Evolutionary conservation across 1,284 basidiomycete species (phyloP), one percentile per base, ranked within the genome.

Genomic region (Tetrapyrgos nigripes): DNA sequence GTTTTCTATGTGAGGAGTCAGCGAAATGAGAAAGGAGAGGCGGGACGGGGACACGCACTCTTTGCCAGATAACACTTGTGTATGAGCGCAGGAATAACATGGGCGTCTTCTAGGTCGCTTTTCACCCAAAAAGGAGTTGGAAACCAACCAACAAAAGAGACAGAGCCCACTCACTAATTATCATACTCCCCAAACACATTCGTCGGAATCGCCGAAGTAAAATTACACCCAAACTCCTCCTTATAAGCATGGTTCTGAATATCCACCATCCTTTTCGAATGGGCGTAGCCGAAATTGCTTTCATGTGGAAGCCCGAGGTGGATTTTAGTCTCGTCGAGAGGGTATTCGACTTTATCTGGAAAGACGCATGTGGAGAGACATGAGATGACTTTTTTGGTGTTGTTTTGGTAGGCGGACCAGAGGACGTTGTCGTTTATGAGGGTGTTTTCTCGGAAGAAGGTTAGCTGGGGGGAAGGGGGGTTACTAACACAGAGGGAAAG

Each of bases 241-340:
- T 94, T 89, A 81, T 96, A 96, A 1, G 94, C 94, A 62, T 91
- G 93, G 70, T 96, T 96, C 71, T 94, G 92, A 1, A 96, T 87
- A 71, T 96, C 94, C 3, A 97, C 93, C 80, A 96, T 83, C n/a
- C 94, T 83, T 77, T 97, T 97, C 33, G 93, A 93, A 66, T 96
- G 90, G 1, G 94, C 90, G 67, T 97, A 97, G 17, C 94, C 94
- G 76, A 93, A 96, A 81, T 96, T 96, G 66, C 90, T 92, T 59
- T 88, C 81, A 70, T 96, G 94, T 4, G 94, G 94, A 29, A 91
- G 91, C 6, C 94, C 94, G 35, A 83, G 81, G 73, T 97, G 94
- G 59, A 96, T 89, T 77, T 93, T 94, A 60, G 81, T 85, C 77
- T 96, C 94, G 64, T 93, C 91, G n/a, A 97, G 84, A 6, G 94